A percentile compares a stretch with the other conserved stretches of the same genome.
Conservation (phyloP, 2,329 filamentous ascomycete species). For the Juglanconis juglandina region DNA sequence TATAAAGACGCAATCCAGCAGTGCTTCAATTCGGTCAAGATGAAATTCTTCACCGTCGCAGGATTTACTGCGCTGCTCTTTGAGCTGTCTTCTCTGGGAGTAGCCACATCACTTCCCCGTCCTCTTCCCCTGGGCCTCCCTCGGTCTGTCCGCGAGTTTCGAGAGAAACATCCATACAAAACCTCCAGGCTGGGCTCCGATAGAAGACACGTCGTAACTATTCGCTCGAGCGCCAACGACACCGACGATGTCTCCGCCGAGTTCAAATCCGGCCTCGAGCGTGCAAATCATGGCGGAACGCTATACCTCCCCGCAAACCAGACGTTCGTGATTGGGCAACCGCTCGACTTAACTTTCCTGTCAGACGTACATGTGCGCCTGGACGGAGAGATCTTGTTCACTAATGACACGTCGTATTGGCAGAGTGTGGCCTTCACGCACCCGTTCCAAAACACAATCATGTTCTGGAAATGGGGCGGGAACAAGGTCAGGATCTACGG, state of each 20-base stretch:
- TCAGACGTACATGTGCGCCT: conserved; percentile 55
- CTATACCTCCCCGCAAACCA: conserved; percentile 51
- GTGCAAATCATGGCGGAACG: conserved; percentile 57
- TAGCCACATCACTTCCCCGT: conserved; percentile 14
- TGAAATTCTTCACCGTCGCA: conserved; percentile 20
- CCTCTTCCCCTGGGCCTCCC: conserved; percentile 32
- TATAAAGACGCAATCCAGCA: not conserved
- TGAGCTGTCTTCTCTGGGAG: conserved; percentile 21
- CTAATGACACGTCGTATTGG: conserved; percentile 42
- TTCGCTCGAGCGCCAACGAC: conserved; percentile 50
- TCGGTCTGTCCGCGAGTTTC: conserved; percentile 35
- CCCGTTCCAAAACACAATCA: conserved; percentile 49
- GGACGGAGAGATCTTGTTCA: conserved; percentile 53
- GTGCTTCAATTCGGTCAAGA: conserved; percentile 5
- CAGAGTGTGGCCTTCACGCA: conserved; percentile 38
- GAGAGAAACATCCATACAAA: conserved; percentile 35
- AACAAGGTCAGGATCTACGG: conserved; percentile 59
- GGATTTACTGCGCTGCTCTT: conserved; percentile 19
- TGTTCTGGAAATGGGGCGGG: conserved; percentile 64
- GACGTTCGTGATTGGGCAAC: conserved; percentile 57
- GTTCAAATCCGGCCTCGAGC: conserved; percentile 50
- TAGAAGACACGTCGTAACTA: conserved; percentile 38
- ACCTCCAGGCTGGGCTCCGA: conserved; percentile 12
- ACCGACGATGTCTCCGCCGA: conserved; percentile 54
- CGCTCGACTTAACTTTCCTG: conserved; percentile 55